Evolutionary conservation across 2,329 filamentous ascomycete genomes (phyloP).

Genomic region (Fusarium chaquense): DNA sequence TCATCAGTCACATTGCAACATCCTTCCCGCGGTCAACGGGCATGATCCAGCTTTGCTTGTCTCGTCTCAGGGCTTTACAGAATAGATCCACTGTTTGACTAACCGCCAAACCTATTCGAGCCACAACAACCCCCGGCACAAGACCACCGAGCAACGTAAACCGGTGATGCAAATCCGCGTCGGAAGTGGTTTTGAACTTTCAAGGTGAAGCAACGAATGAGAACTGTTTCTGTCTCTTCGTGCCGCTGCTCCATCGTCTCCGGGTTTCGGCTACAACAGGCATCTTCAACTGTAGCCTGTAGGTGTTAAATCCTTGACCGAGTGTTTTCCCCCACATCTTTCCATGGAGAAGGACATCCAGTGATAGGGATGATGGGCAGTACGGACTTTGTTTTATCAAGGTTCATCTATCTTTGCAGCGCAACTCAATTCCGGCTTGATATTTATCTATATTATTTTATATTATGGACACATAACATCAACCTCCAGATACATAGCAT

Average conservation of each 20-base stretch:
- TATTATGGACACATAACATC: not conserved
- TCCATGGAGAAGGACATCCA: constrained; percentile 30
- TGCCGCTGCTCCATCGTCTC: constrained; percentile 14
- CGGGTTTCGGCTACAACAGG: constrained; percentile 43
- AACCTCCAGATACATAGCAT: not conserved
- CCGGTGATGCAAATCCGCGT: constrained; percentile 37
- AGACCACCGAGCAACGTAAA: constrained; percentile 40
- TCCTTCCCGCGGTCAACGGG: constrained; percentile 28
- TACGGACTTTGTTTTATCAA: constrained; percentile 3
- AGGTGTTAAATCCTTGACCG: constrained; percentile 24
- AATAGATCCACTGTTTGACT: constrained; percentile 36
- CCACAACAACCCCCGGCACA: constrained; percentile 33
- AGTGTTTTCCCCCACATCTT: constrained; percentile 17
- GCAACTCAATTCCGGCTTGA: not conserved
- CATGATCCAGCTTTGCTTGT: constrained; percentile 29
- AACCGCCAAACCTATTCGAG: constrained; percentile 39
- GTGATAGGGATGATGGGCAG: constrained; percentile 1
- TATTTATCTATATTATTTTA: not conserved
- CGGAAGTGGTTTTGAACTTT: constrained; percentile 10
- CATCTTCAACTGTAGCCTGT: not conserved
- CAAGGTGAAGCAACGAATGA: constrained; percentile 39
- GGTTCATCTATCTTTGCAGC: not conserved
- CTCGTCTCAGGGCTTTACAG: constrained; percentile 18
- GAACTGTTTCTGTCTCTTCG: not conserved
- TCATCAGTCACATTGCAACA: constrained; percentile 23